These are phyloP conservation scores for Tricholoma sp. DNA, from an alignment of 768 basidiomycete genomes.

Conservation along the genomic window DNA sequence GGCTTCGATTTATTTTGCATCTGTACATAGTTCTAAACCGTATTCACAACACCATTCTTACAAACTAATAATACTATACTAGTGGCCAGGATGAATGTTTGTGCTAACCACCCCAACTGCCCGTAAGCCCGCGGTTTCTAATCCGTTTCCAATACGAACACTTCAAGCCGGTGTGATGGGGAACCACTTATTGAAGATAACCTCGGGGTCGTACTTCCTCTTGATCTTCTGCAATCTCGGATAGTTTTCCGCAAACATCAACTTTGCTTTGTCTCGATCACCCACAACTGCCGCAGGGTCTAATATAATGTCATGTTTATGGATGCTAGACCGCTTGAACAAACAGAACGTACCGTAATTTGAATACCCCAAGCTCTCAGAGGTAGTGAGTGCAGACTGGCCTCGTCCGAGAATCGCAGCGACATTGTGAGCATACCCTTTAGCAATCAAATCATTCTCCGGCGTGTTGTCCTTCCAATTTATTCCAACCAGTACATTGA, in stretches of 20 bases:
- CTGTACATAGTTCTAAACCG: not conserved
- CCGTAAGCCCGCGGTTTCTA: no score
- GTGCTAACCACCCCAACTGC: no score
- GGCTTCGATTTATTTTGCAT: not conserved
- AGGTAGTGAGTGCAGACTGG: conserved; percentile 19
- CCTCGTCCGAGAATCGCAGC: conserved; percentile 16
- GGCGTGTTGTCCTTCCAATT: conserved; percentile 30
- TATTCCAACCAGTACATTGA: conserved; percentile 30
- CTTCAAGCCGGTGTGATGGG: conserved; percentile 20
- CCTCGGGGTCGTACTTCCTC: conserved; percentile 23
- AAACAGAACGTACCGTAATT: conserved; percentile 37
- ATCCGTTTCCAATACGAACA: no score
- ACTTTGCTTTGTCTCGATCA: conserved; percentile 15
- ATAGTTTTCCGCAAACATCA: conserved; percentile 33
- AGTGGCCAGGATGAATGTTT: no score
- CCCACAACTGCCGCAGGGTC: not conserved
- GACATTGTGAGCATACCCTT: not conserved
- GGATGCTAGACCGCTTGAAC: not conserved
- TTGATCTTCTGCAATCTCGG: conserved; percentile 28
- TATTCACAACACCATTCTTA: no score
- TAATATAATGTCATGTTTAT: not conserved
- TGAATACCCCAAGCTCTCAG: conserved; percentile 34
- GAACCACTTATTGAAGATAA: conserved; percentile 31
- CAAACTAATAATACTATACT: no score
- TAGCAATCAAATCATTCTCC: conserved; percentile 14